Percentiles rank a stretch among this genome's conserved stretches.
Evolutionary conservation across 2,329 filamentous ascomycete species (phyloP).

Genomic region (Botrytis elliptica): DNA sequence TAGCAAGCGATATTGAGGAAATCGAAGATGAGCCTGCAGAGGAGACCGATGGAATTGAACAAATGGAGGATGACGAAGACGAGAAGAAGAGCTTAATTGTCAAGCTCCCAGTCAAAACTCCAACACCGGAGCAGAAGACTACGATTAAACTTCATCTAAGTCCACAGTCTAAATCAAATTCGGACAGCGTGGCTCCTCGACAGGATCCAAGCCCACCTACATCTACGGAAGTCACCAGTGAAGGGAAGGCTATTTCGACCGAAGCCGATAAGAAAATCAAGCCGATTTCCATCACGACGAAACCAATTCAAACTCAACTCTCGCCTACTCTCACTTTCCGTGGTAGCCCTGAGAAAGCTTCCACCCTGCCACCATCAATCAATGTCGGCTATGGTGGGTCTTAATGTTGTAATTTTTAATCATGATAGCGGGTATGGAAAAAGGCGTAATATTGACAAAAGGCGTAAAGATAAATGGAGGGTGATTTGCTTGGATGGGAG

Average conservation of each 20-base stretch:
- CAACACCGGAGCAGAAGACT: conserved; percentile 37
- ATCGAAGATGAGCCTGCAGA: conserved; percentile 56
- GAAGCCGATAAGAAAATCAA: conserved; percentile 21
- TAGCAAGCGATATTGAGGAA: conserved; percentile 57
- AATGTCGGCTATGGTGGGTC: conserved; percentile 29
- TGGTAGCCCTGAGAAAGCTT: conserved; percentile 59
- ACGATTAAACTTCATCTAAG: conserved; percentile 31
- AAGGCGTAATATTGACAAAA: conserved; percentile 13
- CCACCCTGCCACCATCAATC: conserved; percentile 33
- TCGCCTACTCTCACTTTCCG: conserved; percentile 52
- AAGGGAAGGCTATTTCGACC: conserved; percentile 3
- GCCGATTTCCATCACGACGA: conserved; percentile 22
- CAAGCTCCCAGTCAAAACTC: conserved; percentile 58
- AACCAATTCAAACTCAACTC: conserved; percentile 22
- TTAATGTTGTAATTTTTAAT: conserved; percentile 20
- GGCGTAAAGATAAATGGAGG: conserved; percentile 3
- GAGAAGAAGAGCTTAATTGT: conserved; percentile 66
- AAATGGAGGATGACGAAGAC: conserved; percentile 52
- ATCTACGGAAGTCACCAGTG: conserved; percentile 9
- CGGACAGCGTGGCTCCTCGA: conserved; percentile 19
- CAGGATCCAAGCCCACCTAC: conserved; percentile 2
- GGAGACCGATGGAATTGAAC: conserved; percentile 43
- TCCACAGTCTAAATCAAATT: conserved; percentile 21
- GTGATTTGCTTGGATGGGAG: conserved; percentile 1
- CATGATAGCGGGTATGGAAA: conserved; percentile 8